Percentiles rank a stretch among this genome's conserved stretches.
Evolutionary conservation across 2,329 filamentous ascomycete genomes (phyloP).

Genomic region (Aspergillus ruber): DNA sequence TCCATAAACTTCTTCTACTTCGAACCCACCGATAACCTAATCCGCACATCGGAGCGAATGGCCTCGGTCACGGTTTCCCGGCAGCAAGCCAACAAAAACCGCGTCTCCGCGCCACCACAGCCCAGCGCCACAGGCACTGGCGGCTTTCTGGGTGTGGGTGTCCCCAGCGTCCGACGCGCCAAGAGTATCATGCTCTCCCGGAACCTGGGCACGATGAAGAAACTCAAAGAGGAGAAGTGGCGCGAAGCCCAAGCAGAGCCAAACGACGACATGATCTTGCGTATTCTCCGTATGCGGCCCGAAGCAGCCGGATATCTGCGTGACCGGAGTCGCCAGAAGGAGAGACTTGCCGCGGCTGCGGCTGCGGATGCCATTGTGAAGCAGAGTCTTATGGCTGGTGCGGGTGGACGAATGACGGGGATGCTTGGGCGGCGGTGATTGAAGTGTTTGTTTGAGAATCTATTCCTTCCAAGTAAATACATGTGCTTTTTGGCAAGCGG

Average conservation of each 20-base stretch:
- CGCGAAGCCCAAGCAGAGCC: slow-evolving; percentile 94
- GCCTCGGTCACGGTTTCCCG: slow-evolving; percentile 75
- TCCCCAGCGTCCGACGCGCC: slow-evolving; percentile 44
- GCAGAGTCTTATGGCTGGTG: slow-evolving; percentile 69
- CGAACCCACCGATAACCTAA: slow-evolving; percentile 80
- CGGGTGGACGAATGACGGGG: slow-evolving; percentile 48
- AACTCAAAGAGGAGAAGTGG: slow-evolving; percentile 91
- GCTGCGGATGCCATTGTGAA: slow-evolving; percentile 91
- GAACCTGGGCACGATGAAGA: slow-evolving; percentile 92
- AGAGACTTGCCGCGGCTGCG: slow-evolving; percentile 80
- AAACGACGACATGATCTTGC: slow-evolving; percentile 94
- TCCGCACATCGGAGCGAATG: slow-evolving; percentile 95
- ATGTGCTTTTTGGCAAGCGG: too few species aligned
- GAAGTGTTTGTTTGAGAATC: slow-evolving; percentile 1
- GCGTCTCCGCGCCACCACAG: slow-evolving; percentile 62
- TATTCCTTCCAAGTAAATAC: neutral
- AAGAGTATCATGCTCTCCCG: slow-evolving; percentile 85
- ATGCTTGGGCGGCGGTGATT: slow-evolving; percentile 29
- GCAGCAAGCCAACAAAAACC: slow-evolving; percentile 62
- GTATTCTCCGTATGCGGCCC: slow-evolving; percentile 89
- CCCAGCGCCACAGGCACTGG: slow-evolving; percentile 34
- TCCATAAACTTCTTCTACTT: slow-evolving; percentile 99
- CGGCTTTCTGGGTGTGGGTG: slow-evolving; percentile 44
- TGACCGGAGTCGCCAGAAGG: slow-evolving; percentile 87
- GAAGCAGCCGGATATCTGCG: slow-evolving; percentile 83